Evolutionary conservation across 2,329 filamentous ascomycete genomes (phyloP), one percentile per base, ranked within the genome.

Genomic region (Aureobasidium uvarum): DNA sequence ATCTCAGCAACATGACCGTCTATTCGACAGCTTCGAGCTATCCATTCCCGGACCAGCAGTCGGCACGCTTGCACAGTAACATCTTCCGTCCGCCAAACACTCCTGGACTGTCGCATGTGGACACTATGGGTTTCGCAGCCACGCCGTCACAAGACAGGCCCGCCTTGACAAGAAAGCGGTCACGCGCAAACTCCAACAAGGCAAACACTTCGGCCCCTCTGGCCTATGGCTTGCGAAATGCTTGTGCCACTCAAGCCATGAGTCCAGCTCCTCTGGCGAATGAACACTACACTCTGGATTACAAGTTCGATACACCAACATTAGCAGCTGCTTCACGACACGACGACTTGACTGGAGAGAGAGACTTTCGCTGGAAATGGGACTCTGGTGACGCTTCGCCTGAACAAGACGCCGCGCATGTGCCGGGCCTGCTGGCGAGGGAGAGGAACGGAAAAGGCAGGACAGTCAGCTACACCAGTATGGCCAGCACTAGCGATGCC

Each of bases 201-300:
- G n/a, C 46, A 56, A 62, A 54, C 43, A 41, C 46, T 20, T 51
- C 65, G 31, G 58, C 65, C 1, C n/a, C 56, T 20, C 3, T 56
- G 14, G 31, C 25, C 16, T 25, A 59, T 38, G 39, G 7, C 7
- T 5, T 14, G 8, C 55, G 25, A 51, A 33, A 66, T 36, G n/a
- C 11, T n/a, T 62, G 41, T 28, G 36, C 31, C 5, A 18, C 48
- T 0, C 56, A 58, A 25, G 58, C 46, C 10, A 56, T 48, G 18
- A 67, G 66, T 18, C 67, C 66, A 45, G 48, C 66, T 20, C 64
- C 78, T 3, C 77, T 83, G 58, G 81, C 83, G 16, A 82, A 84
- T 71, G 81, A 83, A 55, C 77, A 76, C 68, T 84, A 85, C 72
- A 73, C 74, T 23, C 74, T 84, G 5, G 81, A 81, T 41, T 80